Conservation (phyloP, 352 stramenopile species). For the Hyaloperonospora brassicae region DNA sequence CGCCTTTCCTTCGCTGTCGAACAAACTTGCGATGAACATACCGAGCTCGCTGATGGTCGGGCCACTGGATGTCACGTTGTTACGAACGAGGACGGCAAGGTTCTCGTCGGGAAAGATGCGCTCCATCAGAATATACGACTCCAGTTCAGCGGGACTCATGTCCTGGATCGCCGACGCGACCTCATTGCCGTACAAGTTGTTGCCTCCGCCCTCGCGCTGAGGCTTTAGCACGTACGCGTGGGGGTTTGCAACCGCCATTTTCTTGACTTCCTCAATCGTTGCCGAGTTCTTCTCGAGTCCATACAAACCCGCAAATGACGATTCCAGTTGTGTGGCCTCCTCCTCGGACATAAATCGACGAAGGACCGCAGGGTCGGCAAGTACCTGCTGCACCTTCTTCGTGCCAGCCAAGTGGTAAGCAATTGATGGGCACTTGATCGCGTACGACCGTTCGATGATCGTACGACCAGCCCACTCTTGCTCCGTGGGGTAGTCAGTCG, state of each 20-base stretch:
- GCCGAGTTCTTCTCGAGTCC: conserved; percentile 83
- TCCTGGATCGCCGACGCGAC: conserved; percentile 79
- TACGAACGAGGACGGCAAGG: conserved; percentile 70
- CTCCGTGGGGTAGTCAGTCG: conserved; percentile 90
- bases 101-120: conserved; percentile 90
- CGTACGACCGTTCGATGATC: conserved; percentile 85
- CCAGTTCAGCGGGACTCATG: conserved; percentile 64
- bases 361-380: conserved; percentile 78
- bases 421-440: conserved; percentile 94
- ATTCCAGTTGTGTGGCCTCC: conserved; percentile 67
- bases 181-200: conserved; percentile 95
- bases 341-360: conserved; percentile 85
- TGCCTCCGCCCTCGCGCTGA: conserved; percentile 96
- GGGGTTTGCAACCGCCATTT: conserved; percentile 55
- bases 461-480: conserved; percentile 87
- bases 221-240: conserved; percentile 94
- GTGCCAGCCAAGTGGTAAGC: conserved; percentile 95
- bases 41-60: conserved; percentile 92
- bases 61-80: conserved; percentile 59
- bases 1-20: conserved; percentile 62
- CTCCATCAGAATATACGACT: conserved; percentile 95
- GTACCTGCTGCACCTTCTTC: conserved; percentile 97
- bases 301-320: conserved; percentile 93
- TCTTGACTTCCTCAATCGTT: conserved; percentile 60
- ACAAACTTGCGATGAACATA: conserved; percentile 89